phyloP scores from a whole-genome alignment of 2,329 filamentous ascomycete species.

The Sclerotinia sclerotiorum region DNA sequence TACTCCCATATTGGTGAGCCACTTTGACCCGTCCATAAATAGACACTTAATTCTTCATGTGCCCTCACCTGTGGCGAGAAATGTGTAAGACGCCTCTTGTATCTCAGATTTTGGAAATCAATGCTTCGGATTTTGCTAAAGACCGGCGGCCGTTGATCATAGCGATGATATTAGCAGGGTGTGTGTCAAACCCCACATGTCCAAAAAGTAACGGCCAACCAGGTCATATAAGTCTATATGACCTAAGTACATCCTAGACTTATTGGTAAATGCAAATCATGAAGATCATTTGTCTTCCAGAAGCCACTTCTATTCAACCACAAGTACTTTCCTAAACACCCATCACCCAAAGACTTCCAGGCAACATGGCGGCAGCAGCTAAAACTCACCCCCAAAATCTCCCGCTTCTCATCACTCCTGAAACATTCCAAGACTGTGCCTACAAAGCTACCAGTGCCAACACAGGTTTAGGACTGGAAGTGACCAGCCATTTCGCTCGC shows the following conservation, averaged over 20 bases:
- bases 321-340: neutral
- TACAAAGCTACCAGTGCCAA: constrained; percentile 43
- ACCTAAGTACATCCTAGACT: neutral
- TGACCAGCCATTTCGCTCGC: constrained; percentile 43
- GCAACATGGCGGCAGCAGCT: neutral
- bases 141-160: neutral
- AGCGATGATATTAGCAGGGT: neutral
- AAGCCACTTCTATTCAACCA: neutral
- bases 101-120: neutral
- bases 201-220: neutral
- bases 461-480: constrained; percentile 46
- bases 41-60: neutral
- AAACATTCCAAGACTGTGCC: neutral
- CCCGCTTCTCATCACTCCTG: constrained; percentile 1
- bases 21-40: neutral
- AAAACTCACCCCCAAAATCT: neutral
- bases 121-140: neutral
- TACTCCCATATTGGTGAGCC: neutral
- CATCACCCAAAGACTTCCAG: too few relatives aligned
- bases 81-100: neutral
- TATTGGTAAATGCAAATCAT: neutral
- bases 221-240: neutral
- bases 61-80: neutral
- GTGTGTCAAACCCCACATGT: too few relatives aligned
- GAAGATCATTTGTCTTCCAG: neutral